Conservation (phyloP, 164 flowering plant genomes). For the Brasenia schreberi region DNA sequence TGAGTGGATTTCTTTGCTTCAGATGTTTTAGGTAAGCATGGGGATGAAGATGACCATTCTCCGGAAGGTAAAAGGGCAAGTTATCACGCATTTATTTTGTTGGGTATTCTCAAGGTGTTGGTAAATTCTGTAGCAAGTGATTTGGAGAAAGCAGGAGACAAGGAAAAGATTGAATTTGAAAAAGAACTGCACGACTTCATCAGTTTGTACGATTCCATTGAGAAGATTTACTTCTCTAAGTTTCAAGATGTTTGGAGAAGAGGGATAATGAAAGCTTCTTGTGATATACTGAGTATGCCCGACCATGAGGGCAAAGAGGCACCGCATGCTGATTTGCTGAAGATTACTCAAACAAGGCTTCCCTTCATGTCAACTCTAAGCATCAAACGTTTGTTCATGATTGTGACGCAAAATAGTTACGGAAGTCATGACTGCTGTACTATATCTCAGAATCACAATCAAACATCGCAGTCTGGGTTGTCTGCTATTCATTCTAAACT, state of each 20-base stretch:
- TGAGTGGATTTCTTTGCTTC: conserved; percentile 19
- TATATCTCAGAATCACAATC: conserved; percentile 35
- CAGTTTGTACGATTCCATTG: conserved; percentile 35
- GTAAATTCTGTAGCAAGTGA: conserved; percentile 44
- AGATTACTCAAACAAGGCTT: conserved; percentile 19
- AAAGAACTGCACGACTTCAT: conserved; percentile 48
- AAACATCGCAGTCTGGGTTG: conserved; percentile 20
- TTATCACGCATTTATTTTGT: conserved; percentile 35
- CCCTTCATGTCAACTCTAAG: conserved; percentile 59
- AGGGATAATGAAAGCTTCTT: conserved; percentile 19
- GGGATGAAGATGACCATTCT: conserved; percentile 25
- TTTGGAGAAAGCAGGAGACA: conserved; percentile 40
- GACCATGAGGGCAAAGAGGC: conserved; percentile 11
- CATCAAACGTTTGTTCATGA: conserved; percentile 32
- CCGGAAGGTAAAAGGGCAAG: conserved; percentile 32
- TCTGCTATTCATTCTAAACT: conserved; percentile 18
- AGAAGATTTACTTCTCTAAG: conserved; percentile 16
- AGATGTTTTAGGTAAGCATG: conserved; percentile 33
- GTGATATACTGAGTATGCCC: conserved; percentile 14
- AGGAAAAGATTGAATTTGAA: conserved; percentile 35
- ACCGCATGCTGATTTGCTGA: conserved; percentile 15
- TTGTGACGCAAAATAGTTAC: conserved; percentile 16
- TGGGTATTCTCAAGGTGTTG: conserved; percentile 56
- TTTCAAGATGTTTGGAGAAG: conserved; percentile 21
- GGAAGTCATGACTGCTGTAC: conserved; percentile 10